Percentiles rank a stretch among this genome's conserved stretches.
Evolutionary conservation across 176 grass and related monocot species (phyloP).

Genomic region (Sorghum bicolor): Sorghum_bicolor_NCBIv3 NC_012872.2:57344001-57344500

Average conservation of each 20-base stretch:
- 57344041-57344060: constrained; percentile 86
- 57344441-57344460: neutral
- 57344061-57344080: constrained; percentile 84
- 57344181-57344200: constrained; percentile 1
- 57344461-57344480: neutral
- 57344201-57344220: constrained; percentile 18
- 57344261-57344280: neutral
- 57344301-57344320: neutral
- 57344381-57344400: constrained; percentile 10
- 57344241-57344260: neutral
- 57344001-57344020: constrained; percentile 72
- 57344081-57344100: constrained; percentile 97
- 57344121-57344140: constrained; percentile 82
- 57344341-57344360: neutral
- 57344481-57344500: constrained; percentile 6
- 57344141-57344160: constrained; percentile 92
- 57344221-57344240: neutral
- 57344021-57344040: constrained; percentile 81
- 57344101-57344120: constrained; percentile 86
- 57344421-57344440: neutral
- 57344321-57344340: neutral
- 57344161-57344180: constrained; percentile 66
- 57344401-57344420: neutral
- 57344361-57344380: constrained; percentile 13
- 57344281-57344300: neutral